Evolutionary conservation across 1,139 yeast species (phyloP).

Genomic region (Maudiozyma humilis): DNA sequence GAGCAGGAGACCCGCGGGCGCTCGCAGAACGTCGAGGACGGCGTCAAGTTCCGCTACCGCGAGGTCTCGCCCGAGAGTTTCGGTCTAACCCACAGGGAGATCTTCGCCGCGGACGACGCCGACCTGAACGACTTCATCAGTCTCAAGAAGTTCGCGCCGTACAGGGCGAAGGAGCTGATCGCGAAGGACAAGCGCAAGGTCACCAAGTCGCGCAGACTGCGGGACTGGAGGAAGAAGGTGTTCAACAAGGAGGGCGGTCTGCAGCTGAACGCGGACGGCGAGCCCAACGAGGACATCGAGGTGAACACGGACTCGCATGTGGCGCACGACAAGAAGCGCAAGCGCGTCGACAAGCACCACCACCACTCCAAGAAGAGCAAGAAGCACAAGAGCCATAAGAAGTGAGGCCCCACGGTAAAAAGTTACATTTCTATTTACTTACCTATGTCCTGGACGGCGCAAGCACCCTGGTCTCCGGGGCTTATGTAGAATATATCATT

Average conservation of each 20-base stretch:
- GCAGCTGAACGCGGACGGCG: conserved; percentile 7
- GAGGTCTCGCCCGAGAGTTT: conserved; percentile 93
- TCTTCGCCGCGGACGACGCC: conserved; percentile 79
- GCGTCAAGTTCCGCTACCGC: conserved; percentile 66
- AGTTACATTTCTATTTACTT: background rate
- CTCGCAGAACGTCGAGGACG: conserved; percentile 37
- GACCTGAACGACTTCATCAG: conserved; percentile 79
- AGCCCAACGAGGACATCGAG: conserved; percentile 8
- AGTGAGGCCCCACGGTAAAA: background rate
- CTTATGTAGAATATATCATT: background rate
- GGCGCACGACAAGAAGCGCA: conserved; percentile 1
- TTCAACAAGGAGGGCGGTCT: conserved; percentile 64
- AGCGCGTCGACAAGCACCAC: conserved; percentile 4
- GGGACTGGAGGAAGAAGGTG: conserved; percentile 84
- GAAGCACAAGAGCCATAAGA: conserved; percentile 2
- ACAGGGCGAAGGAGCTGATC: conserved; percentile 65
- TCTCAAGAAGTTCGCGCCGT: conserved; percentile 88
- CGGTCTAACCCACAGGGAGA: conserved; percentile 81
- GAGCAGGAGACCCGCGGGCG: conserved; percentile 36
- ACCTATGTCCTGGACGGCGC: background rate
- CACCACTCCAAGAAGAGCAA: conserved; percentile 3
- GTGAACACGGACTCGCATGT: conserved; percentile 4
- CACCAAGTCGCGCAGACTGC: conserved; percentile 70
- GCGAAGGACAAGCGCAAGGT: conserved; percentile 76
- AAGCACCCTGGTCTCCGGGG: background rate